A percentile compares a stretch with the other conserved stretches of the same genome.
These are phyloP conservation scores for Spongiforma sp. DNA, from an alignment of 1,284 basidiomycete species.

Conservation along the genomic window DNA sequence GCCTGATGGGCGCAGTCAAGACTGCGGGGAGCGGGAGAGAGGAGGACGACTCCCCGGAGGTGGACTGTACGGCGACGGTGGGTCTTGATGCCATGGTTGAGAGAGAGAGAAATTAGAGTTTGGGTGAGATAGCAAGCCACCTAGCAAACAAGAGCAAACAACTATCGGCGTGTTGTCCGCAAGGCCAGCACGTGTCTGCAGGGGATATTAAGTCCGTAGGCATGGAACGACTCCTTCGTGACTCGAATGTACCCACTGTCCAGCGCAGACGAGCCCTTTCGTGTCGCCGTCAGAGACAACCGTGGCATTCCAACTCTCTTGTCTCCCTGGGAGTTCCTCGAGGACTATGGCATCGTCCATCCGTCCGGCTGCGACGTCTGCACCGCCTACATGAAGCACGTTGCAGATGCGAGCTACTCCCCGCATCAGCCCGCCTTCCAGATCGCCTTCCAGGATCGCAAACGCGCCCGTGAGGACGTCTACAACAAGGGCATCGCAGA, in stretches of 20 bases:
- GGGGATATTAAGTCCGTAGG: slow-evolving; percentile 37
- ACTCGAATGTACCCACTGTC: slow-evolving; percentile 38
- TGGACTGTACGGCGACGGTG: slow-evolving; percentile 83
- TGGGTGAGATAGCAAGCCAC: slow-evolving; percentile 31
- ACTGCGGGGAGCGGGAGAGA: slow-evolving; percentile 97
- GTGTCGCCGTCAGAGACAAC: slow-evolving; percentile 31
- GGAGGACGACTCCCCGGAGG: slow-evolving; percentile 84
- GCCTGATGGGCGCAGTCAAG: slow-evolving; percentile 97
- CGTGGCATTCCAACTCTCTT: slow-evolving; percentile 39
- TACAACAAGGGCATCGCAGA: slow-evolving; percentile 38
- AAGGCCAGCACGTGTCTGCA: slow-evolving; percentile 31
- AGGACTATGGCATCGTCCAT: slow-evolving; percentile 49
- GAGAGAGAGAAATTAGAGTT: slow-evolving; percentile 30
- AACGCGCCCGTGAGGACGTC: slow-evolving; percentile 38
- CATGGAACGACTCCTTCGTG: neutral
- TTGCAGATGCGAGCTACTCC: slow-evolving; percentile 44
- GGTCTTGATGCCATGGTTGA: slow-evolving; percentile 85
- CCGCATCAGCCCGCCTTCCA: slow-evolving; percentile 43
- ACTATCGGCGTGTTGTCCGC: slow-evolving; percentile 34
- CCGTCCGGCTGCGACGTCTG: slow-evolving; percentile 45
- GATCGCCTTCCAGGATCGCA: slow-evolving; percentile 45
- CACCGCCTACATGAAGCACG: slow-evolving; percentile 46
- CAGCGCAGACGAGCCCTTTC: slow-evolving; percentile 38
- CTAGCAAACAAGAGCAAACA: neutral
- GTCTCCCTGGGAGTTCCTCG: slow-evolving; percentile 45